Conservation (phyloP, 352 stramenopile species). For the Phytophthora vignae region DNA sequence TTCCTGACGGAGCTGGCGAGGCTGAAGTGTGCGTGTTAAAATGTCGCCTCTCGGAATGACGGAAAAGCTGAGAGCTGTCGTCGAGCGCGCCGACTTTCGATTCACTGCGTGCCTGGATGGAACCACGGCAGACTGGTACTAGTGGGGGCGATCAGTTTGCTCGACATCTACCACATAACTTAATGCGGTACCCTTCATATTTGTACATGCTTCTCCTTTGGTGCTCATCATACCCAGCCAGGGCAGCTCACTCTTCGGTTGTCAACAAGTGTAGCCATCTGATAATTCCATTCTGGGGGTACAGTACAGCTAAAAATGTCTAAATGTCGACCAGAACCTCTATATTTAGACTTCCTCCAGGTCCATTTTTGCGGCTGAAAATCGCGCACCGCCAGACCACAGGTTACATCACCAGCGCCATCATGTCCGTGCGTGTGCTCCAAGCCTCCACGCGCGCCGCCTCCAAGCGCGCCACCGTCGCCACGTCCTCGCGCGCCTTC, state of each 20-base stretch:
- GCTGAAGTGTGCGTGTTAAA: constrained; percentile 51
- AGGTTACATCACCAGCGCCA: constrained; percentile 1
- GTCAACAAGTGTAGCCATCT: neutral
- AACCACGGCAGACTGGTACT: constrained; percentile 18
- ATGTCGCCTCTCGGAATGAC: constrained; percentile 3
- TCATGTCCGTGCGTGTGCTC: constrained; percentile 56
- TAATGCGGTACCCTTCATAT: constrained; percentile 40
- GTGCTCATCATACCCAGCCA: neutral
- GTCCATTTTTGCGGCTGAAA: constrained; percentile 33
- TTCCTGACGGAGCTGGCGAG: constrained; percentile 60
- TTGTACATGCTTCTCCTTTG: constrained; percentile 5
- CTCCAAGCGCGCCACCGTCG: constrained; percentile 25
- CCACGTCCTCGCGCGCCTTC: constrained; percentile 41
- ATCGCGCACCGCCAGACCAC: constrained; percentile 16
- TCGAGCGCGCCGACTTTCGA: constrained; percentile 10
- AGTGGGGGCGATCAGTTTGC: constrained; percentile 10
- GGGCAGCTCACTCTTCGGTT: neutral
- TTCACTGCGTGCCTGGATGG: constrained; percentile 13
- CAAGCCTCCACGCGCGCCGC: constrained; percentile 40
- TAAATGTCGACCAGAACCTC: constrained; percentile 13
- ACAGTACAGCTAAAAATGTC: neutral
- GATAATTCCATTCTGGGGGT: constrained; percentile 32
- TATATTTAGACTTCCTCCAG: constrained; percentile 19
- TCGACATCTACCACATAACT: constrained; percentile 31
- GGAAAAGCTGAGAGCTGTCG: constrained; percentile 21